Evolutionary conservation across 345 rosid species (phyloP).

Genomic region (Dipteronia sinensis): DNA sequence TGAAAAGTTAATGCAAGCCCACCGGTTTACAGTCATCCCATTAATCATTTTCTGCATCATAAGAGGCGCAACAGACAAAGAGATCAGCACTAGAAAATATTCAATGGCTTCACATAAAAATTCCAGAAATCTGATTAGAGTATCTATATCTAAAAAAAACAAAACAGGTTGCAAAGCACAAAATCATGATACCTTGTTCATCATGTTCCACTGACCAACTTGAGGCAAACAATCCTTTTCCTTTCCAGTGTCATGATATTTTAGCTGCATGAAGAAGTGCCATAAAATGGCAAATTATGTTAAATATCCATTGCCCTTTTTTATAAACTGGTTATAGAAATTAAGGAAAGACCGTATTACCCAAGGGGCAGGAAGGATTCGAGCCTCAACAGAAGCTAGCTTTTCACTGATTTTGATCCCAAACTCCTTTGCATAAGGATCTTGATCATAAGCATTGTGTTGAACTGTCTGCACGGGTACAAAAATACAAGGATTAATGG

Average conservation of each 20-base stretch:
- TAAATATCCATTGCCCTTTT: not conserved
- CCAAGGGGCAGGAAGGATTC: slow-evolving; percentile 99
- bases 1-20: slow-evolving; percentile 98
- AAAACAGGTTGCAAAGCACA: not conserved
- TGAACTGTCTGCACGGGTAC: slow-evolving; percentile 70
- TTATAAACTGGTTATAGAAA: not conserved
- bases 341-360: slow-evolving; percentile 39
- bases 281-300: slow-evolving; percentile 17
- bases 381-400: slow-evolving; percentile 91
- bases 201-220: slow-evolving; percentile 99
- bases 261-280: slow-evolving; percentile 57
- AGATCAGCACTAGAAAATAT: slow-evolving; percentile 16
- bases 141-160: not conserved
- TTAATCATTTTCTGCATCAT: slow-evolving; percentile 87
- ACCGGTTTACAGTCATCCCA: slow-evolving; percentile 91
- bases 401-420: slow-evolving; percentile 92
- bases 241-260: slow-evolving; percentile 96
- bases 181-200: slow-evolving; percentile 74
- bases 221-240: slow-evolving; percentile 98
- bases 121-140: not conserved
- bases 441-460: slow-evolving; percentile 86
- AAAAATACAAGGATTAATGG: slow-evolving; percentile 19
- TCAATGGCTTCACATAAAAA: not conserved
- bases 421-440: slow-evolving; percentile 95
- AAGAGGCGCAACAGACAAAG: slow-evolving; percentile 9